Evolutionary conservation across 768 basidiomycete genomes (phyloP).

Genomic region (Rhodotorula diobovata): DNA sequence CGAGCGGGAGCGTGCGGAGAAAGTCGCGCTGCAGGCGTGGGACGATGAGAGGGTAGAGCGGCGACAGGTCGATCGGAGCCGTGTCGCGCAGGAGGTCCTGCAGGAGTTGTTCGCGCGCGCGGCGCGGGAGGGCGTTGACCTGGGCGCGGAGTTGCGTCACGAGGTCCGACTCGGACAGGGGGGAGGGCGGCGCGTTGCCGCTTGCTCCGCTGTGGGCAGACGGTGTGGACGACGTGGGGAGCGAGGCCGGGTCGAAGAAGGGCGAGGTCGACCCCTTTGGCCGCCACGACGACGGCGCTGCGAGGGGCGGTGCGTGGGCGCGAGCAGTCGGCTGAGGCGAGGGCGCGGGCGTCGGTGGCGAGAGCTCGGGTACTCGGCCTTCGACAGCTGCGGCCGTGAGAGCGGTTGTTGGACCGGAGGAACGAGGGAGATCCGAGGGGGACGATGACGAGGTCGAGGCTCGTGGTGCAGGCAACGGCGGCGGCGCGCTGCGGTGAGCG

Average conservation of each 20-base stretch:
- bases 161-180: constrained; percentile 3
- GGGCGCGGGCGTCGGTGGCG: constrained; percentile 15
- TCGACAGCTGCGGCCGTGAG: too few species aligned
- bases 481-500: background rate
- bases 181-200: background rate
- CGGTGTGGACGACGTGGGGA: background rate
- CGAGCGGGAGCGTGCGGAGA: constrained; percentile 58
- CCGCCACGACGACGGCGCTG: background rate
- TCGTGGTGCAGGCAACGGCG: too few species aligned
- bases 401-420: too few species aligned
- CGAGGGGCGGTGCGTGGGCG: background rate
- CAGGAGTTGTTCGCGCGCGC: constrained; percentile 12
- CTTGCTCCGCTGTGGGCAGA: background rate
- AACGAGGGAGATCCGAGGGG: too few species aligned
- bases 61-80: constrained; percentile 23
- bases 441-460: background rate
- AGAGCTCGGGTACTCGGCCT: constrained; percentile 6
- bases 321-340: constrained; percentile 11
- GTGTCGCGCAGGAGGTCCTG: constrained; percentile 28
- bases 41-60: constrained; percentile 35
- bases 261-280: background rate
- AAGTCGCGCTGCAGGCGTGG: constrained; percentile 46
- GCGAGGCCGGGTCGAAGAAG: constrained; percentile 5
- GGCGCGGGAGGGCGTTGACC: constrained; percentile 7
- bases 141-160: constrained; percentile 10